A percentile compares a stretch with the other conserved stretches of the same genome.
Conservation (phyloP, 2,329 filamentous ascomycete species). For the Fusarium anguioides region DNA sequence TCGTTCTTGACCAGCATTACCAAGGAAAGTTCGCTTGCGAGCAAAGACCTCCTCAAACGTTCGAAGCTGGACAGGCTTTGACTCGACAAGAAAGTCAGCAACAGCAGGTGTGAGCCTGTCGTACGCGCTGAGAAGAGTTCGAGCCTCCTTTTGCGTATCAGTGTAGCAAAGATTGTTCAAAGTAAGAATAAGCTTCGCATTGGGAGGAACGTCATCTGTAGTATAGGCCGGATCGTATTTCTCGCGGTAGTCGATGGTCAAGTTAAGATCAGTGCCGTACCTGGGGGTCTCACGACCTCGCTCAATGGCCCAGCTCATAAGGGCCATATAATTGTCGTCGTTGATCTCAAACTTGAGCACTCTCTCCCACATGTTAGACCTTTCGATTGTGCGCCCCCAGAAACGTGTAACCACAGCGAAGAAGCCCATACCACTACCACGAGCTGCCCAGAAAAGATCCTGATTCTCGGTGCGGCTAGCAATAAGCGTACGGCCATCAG, state of each 20-base stretch:
- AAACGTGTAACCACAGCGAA: slow-evolving; percentile 18
- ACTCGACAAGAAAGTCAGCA: neutral
- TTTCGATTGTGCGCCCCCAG: slow-evolving; percentile 18
- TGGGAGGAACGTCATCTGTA: neutral
- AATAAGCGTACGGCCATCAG: slow-evolving; percentile 1
- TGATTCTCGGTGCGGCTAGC: slow-evolving; percentile 3
- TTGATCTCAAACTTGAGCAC: neutral
- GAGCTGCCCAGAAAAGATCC: slow-evolving; percentile 17
- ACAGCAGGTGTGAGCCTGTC: neutral
- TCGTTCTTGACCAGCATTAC: neutral
- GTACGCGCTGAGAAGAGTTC: neutral
- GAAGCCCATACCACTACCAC: slow-evolving; percentile 10
- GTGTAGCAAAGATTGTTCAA: neutral
- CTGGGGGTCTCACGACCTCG: neutral
- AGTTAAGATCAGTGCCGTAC: neutral
- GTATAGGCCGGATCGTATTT: neutral
- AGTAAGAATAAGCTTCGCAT: neutral
- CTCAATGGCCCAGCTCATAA: slow-evolving; percentile 5
- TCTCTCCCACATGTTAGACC: slow-evolving; percentile 9
- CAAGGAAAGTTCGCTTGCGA: neutral
- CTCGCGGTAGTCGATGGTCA: neutral
- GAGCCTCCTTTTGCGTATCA: neutral
- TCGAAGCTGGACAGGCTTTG: neutral
- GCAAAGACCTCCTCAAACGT: neutral
- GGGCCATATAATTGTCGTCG: neutral